These are phyloP conservation scores for Vaccinium corymbosum DNA, from an alignment of 148 eudicot species.

Conservation along the genomic window DNA sequence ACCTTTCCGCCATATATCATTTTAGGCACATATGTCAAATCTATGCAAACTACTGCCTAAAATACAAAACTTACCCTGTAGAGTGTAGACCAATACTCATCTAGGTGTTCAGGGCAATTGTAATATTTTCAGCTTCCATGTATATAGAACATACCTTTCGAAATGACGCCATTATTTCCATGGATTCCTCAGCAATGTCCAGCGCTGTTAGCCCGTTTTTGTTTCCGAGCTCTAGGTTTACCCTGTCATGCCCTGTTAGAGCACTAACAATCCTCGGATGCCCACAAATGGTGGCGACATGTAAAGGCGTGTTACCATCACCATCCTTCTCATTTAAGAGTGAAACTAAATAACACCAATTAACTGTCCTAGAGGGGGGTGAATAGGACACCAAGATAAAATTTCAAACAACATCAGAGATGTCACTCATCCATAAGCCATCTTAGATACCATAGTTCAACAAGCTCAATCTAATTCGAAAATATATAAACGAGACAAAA, in stretches of 20 bases:
- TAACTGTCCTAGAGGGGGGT: no score
- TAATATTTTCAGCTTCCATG: neutral
- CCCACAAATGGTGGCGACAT: constrained; percentile 22
- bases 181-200: constrained; percentile 29
- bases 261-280: constrained; percentile 20
- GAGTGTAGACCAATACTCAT: neutral
- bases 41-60: neutral
- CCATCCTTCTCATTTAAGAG: constrained; percentile 27
- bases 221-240: constrained; percentile 15
- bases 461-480: no score
- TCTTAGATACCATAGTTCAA: no score
- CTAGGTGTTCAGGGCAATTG: neutral
- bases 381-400: no score
- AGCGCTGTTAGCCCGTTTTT: constrained; percentile 24
- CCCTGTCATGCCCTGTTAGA: constrained; percentile 21
- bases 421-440: no score
- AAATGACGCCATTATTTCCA: constrained; percentile 24
- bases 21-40: neutral
- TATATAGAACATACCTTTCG: constrained; percentile 16
- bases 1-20: neutral
- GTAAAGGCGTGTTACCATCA: constrained; percentile 34
- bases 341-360: no score
- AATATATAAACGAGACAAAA: no score
- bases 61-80: no score
- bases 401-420: no score